Evolutionary conservation across 176 grass and related monocot species (phyloP), one percentile per base, ranked within the genome.

Genomic region (Paspalum vaginatum): DNA sequence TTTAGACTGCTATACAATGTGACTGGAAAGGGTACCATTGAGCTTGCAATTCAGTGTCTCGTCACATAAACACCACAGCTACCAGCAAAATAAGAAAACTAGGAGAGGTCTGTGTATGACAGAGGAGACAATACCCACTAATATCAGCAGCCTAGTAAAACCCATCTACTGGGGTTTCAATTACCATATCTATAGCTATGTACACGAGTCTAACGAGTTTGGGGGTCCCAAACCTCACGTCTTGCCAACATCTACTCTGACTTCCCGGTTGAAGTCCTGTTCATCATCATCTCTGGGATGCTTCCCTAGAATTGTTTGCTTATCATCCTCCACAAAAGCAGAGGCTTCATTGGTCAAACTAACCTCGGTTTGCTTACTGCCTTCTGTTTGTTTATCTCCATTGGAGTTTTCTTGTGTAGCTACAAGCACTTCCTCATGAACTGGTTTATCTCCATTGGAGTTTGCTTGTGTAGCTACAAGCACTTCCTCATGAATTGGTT

Each of bases 171-270:
- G 49, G 87, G 77, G 77, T 71, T 71, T n/a, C 9, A 24, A 53
- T 65, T 65, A 77, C 58, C 78, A 77, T 89, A 78, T 78, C 83
- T 86, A 86, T 89, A 86, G 50, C 78, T 89, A 89, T 89, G 58
- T 81, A 89, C 82, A 85, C 11, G 26, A 70, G 20, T 71, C 72
- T 81, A 78, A 42, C 7, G 66, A 85, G 41, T 60, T 72, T 51
- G 83, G 75, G 21, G 14, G n/a, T 14, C 48, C 83, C 83, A 81
- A 82, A 74, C 79, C 64, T 83, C 75, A 86, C 14, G 54, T 65
- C 61, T 71, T 22, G 57, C 74, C 84, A 85, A 78, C 77, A 79
- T 85, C 85, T 91, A 88, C 11, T 42, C 77, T 81, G 81, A 63
- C 75, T 59, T 88, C 79, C 46, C 65, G 71, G 2, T 84, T 41